Evolutionary conservation across 2,329 filamentous ascomycete species (phyloP), one percentile per base, ranked within the genome.

Genomic region (Fusarium albidum): DNA sequence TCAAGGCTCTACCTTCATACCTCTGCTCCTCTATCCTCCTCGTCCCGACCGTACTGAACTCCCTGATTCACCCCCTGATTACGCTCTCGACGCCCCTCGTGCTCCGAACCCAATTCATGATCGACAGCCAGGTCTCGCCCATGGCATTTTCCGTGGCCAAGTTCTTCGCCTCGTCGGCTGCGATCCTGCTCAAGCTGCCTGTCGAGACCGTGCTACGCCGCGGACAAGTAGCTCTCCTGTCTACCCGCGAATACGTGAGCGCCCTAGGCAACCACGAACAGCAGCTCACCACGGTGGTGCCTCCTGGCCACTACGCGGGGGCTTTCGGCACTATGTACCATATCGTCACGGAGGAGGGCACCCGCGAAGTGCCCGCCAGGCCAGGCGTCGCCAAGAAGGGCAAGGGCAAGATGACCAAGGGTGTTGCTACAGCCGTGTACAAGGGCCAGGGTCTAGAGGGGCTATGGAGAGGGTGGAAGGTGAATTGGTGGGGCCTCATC

Each of bases 151-250:
- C 89, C 15, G 71, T 96, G 38, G 86, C 87, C 68, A 91, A 91
- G 46, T 96, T 98, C 74, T 80, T 91, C 62, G 86, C 91, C 12
- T 92, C 91, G 3, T 87, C 88, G 1, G 81, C 86, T 3, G 93
- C 96, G 41, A 83, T 98, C 27, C 90, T 95, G 66, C 74, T 96
- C 62, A 93, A 94, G 68, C 84, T 98, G 11, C 95, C 95, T 0
- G 79, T 98, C 5, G 95, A 99, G 75, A 98, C 94, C 1, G 90
- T 96, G 13, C 82, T 98, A 8, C 88, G 95, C 40, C 86, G 95
- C 54, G 94, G 91, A 6, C 95, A 99, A 73, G 88, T 95, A 53
- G 81, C 87, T 2, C 86, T 92, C 1, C 80, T 91, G 38, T 81
- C 81, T 13, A 80, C 80, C 12, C 80, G 81, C 2, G 67, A 75